Evolutionary conservation across 1,284 basidiomycete genomes (phyloP).

Genomic region (Cutaneotrichosporon daszewskae): DNA sequence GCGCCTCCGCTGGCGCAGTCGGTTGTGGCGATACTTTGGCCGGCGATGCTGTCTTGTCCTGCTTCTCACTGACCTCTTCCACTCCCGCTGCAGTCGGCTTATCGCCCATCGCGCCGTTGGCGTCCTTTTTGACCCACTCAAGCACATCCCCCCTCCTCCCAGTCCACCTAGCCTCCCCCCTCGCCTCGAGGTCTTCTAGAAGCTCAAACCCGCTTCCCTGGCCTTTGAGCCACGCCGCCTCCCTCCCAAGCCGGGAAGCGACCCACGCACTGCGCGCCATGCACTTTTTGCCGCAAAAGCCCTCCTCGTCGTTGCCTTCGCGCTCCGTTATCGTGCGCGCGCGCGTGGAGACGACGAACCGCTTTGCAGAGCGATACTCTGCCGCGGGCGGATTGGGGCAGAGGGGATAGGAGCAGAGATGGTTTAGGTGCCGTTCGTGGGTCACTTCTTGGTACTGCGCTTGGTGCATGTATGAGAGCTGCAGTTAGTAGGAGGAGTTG

Average conservation of each 20-base stretch:
- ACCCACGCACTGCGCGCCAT: constrained; percentile 25
- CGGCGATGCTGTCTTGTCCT: too few relatives aligned
- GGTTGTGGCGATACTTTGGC: too few relatives aligned
- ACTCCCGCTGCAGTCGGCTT: not conserved
- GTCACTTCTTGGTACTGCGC: constrained; percentile 29
- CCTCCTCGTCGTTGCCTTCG: constrained; percentile 35
- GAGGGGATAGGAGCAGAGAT: constrained; percentile 33
- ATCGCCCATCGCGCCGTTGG: not conserved
- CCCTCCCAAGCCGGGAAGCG: constrained; percentile 19
- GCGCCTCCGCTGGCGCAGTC: not conserved
- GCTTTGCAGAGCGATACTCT: constrained; percentile 22
- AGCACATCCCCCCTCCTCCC: constrained; percentile 10
- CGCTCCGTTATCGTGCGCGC: constrained; percentile 25
- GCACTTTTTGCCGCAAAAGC: constrained; percentile 29
- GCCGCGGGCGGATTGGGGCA: constrained; percentile 26
- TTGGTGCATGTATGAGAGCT: constrained; percentile 21
- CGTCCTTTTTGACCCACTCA: not conserved
- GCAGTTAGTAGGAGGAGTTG: too few relatives aligned
- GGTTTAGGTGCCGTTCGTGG: constrained; percentile 40
- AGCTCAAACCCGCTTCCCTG: constrained; percentile 12
- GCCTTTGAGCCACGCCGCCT: constrained; percentile 30
- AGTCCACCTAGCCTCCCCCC: constrained; percentile 15
- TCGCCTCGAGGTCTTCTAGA: constrained; percentile 29
- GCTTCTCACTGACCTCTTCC: not conserved
- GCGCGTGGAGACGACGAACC: constrained; percentile 23